Base-by-base conservation (phyloP, 805 yeast genomes). In the Candida saitoana region DNA sequence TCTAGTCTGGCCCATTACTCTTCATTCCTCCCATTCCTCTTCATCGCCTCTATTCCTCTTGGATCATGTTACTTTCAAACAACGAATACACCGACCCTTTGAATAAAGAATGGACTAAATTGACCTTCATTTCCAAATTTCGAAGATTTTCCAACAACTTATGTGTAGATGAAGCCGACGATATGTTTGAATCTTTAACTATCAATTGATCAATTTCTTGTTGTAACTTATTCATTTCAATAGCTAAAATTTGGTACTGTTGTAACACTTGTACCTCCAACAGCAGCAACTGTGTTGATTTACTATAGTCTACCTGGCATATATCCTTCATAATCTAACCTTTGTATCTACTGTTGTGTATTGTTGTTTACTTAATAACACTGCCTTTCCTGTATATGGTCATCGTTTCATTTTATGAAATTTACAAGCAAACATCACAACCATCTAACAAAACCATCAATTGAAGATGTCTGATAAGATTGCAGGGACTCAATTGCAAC, bases 31-130 rank as follows among this genome's bases (percentile, higher is more conserved):
- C n/a, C n/a, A n/a, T n/a, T n/a, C n/a, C n/a, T 18, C 34, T n/a
- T 35, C 31, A 35, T 17, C 29, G 16, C 9, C 6, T 22, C 25
- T 37, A 22, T 20, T 32, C 36, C 7, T 22, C 32, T 18, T 27
- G 20, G 6, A 18, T 15, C 14, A n/a, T 27, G 16, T 22, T 15
- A 34, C 25, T 34, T 16, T 34, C 45, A 42, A 80, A 75, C 39
- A 83, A 63, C 14, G 82, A 76, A 54, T 84, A 84, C 3, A 84
- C 87, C 3, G 88, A 83, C 3, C 85, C 82, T 49, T 82, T 80
- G 59, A 84, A 73, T 34, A 81, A 57, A 1, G 88, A 82, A 39
- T 80, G 79, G 3, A 84, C 83, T 40, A 82, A 59, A 1, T 83
- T 82, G 9, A 80, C 67, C 48, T 82, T 82, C 46, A 77, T 69